Evolutionary conservation across 805 yeast species (phyloP).

Genomic region (Candida loeiensis): DNA sequence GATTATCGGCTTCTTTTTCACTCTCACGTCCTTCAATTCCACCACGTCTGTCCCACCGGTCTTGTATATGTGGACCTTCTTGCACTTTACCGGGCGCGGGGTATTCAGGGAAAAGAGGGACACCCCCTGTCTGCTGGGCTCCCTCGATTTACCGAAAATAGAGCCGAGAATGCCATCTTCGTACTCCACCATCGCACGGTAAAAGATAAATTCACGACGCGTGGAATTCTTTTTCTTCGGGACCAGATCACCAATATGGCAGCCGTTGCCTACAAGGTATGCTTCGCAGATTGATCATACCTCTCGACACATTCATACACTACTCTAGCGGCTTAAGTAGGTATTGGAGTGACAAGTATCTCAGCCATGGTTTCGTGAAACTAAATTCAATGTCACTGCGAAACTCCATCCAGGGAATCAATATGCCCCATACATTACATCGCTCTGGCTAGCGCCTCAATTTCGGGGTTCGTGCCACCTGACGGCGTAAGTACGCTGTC

Average conservation of each 20-base stretch:
- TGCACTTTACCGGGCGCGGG: slow-evolving; percentile 1
- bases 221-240: background rate
- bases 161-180: slow-evolving; percentile 10
- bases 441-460: background rate
- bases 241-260: slow-evolving; percentile 1
- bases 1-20: background rate
- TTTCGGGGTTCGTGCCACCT: background rate
- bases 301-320: background rate
- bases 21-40: background rate
- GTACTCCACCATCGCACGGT: background rate
- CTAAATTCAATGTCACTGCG: too few species aligned
- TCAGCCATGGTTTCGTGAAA: too few species aligned
- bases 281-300: background rate
- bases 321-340: too few species aligned
- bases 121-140: background rate
- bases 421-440: background rate
- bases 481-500: background rate
- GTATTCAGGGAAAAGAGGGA: slow-evolving; percentile 2
- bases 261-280: slow-evolving; percentile 2
- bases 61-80: slow-evolving; percentile 8
- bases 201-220: background rate
- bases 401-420: too few species aligned
- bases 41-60: background rate
- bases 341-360: too few species aligned
- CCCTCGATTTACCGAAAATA: slow-evolving; percentile 1